These are phyloP conservation scores for Spergularia azorica DNA, from an alignment of 179 eudicot genomes.

Conservation along the genomic window DNA sequence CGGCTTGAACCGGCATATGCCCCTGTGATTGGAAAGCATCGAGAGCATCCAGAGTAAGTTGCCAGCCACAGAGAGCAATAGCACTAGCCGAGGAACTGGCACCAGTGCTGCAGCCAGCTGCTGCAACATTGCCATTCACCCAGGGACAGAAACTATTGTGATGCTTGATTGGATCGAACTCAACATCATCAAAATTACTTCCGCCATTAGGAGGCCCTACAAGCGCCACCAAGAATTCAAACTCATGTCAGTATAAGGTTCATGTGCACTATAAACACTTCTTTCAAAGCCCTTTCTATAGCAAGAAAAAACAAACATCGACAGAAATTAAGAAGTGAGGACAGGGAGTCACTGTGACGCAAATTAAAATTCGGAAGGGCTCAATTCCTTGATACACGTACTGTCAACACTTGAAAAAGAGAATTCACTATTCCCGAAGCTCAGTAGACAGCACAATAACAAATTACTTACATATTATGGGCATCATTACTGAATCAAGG, in stretches of 20 bases:
- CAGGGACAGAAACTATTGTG: conserved; percentile 95
- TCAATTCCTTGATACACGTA: too few relatives aligned
- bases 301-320: too few relatives aligned
- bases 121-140: conserved; percentile 99
- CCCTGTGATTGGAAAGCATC: conserved; percentile 83
- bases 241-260: conserved; percentile 5
- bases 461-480: too few relatives aligned
- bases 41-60: conserved; percentile 93
- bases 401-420: too few relatives aligned
- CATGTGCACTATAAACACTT: neutral
- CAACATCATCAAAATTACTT: conserved; percentile 79
- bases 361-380: too few relatives aligned
- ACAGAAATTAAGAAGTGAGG: too few relatives aligned
- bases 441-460: too few relatives aligned
- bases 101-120: conserved; percentile 80
- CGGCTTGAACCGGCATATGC: conserved; percentile 75
- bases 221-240: conserved; percentile 17
- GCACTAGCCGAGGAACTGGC: conserved; percentile 67
- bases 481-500: too few relatives aligned
- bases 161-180: conserved; percentile 92
- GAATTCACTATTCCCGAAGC: too few relatives aligned
- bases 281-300: too few relatives aligned
- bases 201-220: conserved; percentile 87
- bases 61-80: conserved; percentile 97
- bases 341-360: too few relatives aligned